Conservation (phyloP, 768 basidiomycete genomes). For the Rhizopogon vesiculosus region DNA sequence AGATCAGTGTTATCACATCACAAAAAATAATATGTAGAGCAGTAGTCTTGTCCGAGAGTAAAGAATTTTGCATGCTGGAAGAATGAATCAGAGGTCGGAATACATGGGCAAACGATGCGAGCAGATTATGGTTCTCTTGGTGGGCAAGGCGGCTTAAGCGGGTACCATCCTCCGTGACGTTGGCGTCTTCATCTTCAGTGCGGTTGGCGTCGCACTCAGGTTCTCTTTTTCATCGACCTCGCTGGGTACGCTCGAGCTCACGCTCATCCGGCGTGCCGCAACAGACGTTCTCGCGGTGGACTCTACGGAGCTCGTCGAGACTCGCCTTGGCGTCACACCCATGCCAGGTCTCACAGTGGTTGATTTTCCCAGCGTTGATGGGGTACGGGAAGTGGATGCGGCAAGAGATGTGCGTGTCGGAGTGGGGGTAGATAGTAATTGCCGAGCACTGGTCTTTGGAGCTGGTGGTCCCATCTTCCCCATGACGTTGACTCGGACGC, state of each 20-base stretch:
- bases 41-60: no score
- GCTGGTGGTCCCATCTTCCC: slow-evolving; percentile 48
- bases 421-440: slow-evolving; percentile 35
- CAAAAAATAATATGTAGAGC: no score
- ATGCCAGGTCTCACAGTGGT: slow-evolving; percentile 7
- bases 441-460: slow-evolving; percentile 18
- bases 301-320: slow-evolving; percentile 27
- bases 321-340: slow-evolving; percentile 16
- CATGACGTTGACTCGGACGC: slow-evolving; percentile 39
- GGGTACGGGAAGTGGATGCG: slow-evolving; percentile 15
- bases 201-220: slow-evolving; percentile 27
- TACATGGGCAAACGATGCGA: no score
- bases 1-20: no score
- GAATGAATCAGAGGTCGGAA: no score
- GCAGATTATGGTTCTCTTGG: no score
- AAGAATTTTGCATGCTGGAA: no score
- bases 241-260: slow-evolving; percentile 34
- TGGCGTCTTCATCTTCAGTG: neutral
- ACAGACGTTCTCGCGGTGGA: slow-evolving; percentile 30
- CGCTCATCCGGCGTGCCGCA: slow-evolving; percentile 27
- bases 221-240: slow-evolving; percentile 62
- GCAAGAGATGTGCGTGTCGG: slow-evolving; percentile 12
- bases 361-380: slow-evolving; percentile 26
- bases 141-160: slow-evolving; percentile 4
- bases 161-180: slow-evolving; percentile 14